These are phyloP conservation scores for Aspergillus fijiensis DNA, from an alignment of 2,329 filamentous ascomycete species.

Conservation along the genomic window DNA sequence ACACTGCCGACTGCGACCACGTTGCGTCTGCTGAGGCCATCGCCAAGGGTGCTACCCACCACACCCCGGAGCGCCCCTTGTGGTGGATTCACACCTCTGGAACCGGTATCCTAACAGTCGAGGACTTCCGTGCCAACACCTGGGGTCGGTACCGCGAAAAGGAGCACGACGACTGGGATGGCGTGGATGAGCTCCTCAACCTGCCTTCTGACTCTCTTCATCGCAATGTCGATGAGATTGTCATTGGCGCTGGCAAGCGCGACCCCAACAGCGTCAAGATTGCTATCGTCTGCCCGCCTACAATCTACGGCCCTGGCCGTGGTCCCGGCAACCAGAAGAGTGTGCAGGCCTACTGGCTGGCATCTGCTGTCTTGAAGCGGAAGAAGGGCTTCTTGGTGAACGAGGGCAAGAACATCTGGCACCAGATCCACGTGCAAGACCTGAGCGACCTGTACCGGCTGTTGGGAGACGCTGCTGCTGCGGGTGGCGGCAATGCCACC, in stretches of 20 bases:
- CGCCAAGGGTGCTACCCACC: conserved; percentile 39
- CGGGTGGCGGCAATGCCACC: conserved; percentile 40
- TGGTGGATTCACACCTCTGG: conserved; percentile 49
- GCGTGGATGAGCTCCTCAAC: conserved; percentile 41
- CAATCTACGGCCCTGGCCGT: conserved; percentile 43
- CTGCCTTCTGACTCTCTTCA: conserved; percentile 44
- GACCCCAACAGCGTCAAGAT: conserved; percentile 34
- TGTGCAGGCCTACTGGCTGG: conserved; percentile 43
- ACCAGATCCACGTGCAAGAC: conserved; percentile 44
- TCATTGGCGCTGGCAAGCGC: conserved; percentile 30
- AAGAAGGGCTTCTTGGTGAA: conserved; percentile 42
- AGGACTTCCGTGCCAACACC: conserved; percentile 41
- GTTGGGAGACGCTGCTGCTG: conserved; percentile 40
- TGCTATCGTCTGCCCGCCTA: conserved; percentile 43
- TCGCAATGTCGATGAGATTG: conserved; percentile 43
- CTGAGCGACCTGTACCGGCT: conserved; percentile 39
- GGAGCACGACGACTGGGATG: conserved; percentile 49
- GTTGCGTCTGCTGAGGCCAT: conserved; percentile 44
- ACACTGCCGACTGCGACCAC: conserved; percentile 46
- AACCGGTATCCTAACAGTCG: conserved; percentile 43
- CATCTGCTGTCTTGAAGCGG: conserved; percentile 36
- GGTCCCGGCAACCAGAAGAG: conserved; percentile 41
- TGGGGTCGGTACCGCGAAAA: conserved; percentile 45
- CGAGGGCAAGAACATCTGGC: conserved; percentile 42
- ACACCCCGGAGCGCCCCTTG: conserved; percentile 35